Percentiles rank a stretch among this genome's conserved stretches.
Evolutionary conservation across 768 basidiomycete species (phyloP).

Genomic region (Lactifluus pinguis): DNA sequence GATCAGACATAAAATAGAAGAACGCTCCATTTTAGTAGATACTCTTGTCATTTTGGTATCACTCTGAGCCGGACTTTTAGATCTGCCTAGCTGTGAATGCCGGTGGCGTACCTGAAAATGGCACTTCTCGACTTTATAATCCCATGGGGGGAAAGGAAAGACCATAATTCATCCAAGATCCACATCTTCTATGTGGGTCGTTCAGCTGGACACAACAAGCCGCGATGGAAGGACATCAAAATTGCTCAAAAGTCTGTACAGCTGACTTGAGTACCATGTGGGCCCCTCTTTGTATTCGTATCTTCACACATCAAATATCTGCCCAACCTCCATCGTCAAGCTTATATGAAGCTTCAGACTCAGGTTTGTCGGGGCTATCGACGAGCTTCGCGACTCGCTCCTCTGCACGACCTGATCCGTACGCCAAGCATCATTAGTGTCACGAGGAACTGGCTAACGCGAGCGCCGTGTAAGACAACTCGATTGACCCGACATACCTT

Average conservation of each 20-base stretch:
- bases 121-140: neutral
- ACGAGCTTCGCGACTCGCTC: constrained; percentile 87
- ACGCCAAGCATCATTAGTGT: neutral
- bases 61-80: neutral
- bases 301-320: constrained; percentile 46
- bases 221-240: neutral
- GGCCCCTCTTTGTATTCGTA: neutral
- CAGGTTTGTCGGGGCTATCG: constrained; percentile 81
- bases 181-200: neutral
- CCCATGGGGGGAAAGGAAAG: neutral
- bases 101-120: neutral
- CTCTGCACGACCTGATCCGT: constrained; percentile 69
- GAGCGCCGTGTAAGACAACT: neutral
- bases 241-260: neutral
- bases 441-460: neutral
- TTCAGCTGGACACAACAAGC: no score
- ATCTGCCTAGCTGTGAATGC: neutral
- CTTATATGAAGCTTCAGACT: constrained; percentile 88
- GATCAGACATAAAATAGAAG: neutral
- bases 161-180: neutral
- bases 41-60: neutral
- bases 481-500: constrained; percentile 39
- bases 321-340: constrained; percentile 87
- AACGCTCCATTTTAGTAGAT: neutral
- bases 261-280: neutral